These are phyloP conservation scores for Malus asiatica DNA, from an alignment of 306 rosid species.

Conservation along the genomic window DNA sequence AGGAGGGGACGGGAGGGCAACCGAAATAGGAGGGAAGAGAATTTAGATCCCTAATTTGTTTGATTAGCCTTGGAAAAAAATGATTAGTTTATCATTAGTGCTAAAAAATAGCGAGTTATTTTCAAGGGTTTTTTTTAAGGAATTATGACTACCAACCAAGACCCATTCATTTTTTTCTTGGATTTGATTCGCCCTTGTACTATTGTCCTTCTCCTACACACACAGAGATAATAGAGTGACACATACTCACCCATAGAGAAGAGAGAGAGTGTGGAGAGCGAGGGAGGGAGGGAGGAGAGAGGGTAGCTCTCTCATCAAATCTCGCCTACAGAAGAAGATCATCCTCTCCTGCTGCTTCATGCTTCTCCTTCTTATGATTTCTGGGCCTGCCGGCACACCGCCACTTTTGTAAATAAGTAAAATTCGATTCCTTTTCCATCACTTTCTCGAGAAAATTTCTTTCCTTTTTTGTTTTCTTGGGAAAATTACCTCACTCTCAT, in stretches of 20 bases:
- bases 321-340: constrained; percentile 11
- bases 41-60: not conserved
- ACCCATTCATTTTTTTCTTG: not conserved
- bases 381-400: constrained; percentile 25
- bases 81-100: not conserved
- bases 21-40: no score
- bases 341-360: not conserved
- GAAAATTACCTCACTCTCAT: constrained; percentile 6
- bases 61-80: not conserved
- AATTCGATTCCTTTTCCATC: constrained; percentile 10
- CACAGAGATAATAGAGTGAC: no score
- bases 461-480: not conserved
- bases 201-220: not conserved
- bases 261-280: not conserved
- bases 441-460: constrained; percentile 18
- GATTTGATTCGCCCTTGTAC: not conserved
- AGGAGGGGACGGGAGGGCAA: no score
- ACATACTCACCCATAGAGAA: not conserved
- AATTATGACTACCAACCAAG: not conserved
- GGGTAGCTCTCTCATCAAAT: constrained; percentile 12
- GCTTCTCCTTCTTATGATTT: constrained; percentile 35
- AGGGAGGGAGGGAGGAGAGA: not conserved
- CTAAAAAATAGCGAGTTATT: not conserved
- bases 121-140: not conserved
- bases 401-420: constrained; percentile 9